Percentiles rank a stretch among this genome's conserved stretches.
Conservation (phyloP, 192 early-diverging fungal genomes). For the Podila clonocystis region DNA sequence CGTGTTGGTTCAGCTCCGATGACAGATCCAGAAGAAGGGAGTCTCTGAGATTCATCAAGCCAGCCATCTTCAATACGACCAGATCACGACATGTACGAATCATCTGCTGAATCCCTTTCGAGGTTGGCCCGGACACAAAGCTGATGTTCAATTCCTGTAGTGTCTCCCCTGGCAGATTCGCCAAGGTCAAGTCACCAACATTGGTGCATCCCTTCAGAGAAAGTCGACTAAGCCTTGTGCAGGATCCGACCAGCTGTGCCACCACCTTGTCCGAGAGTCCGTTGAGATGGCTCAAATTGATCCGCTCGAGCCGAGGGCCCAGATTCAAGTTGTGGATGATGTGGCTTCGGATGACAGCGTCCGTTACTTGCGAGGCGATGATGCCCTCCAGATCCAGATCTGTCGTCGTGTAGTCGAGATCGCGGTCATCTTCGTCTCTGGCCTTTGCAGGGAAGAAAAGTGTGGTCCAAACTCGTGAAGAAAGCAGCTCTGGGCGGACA, state of each 20-base stretch:
- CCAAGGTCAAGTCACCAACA: constrained; percentile 30
- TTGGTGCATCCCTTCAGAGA: constrained; percentile 40
- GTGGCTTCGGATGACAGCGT: constrained; percentile 7
- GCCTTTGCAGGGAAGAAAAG: constrained; percentile 20
- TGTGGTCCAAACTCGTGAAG: constrained; percentile 28
- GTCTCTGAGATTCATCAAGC: constrained; percentile 26
- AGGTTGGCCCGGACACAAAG: constrained; percentile 29
- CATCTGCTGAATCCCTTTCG: constrained; percentile 26
- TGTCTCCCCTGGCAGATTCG: neutral
- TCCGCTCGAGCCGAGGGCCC: constrained; percentile 18
- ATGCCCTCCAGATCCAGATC: constrained; percentile 36
- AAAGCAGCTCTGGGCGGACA: constrained; percentile 20
- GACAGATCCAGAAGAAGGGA: constrained; percentile 20
- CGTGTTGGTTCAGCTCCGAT: constrained; percentile 8
- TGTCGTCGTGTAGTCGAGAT: neutral
- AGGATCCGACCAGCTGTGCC: constrained; percentile 16
- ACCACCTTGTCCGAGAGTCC: constrained; percentile 22
- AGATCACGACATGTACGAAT: constrained; percentile 13
- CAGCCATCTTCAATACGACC: constrained; percentile 28
- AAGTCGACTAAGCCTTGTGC: neutral
- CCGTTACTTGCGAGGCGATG: constrained; percentile 31
- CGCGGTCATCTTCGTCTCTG: neutral
- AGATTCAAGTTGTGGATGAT: constrained; percentile 13
- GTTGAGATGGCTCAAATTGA: constrained; percentile 26
- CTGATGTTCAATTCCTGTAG: constrained; percentile 39